These are phyloP conservation scores for Casaregolazyma lundiana DNA, from an alignment of 1,139 yeast genomes.

Conservation along the genomic window DNA sequence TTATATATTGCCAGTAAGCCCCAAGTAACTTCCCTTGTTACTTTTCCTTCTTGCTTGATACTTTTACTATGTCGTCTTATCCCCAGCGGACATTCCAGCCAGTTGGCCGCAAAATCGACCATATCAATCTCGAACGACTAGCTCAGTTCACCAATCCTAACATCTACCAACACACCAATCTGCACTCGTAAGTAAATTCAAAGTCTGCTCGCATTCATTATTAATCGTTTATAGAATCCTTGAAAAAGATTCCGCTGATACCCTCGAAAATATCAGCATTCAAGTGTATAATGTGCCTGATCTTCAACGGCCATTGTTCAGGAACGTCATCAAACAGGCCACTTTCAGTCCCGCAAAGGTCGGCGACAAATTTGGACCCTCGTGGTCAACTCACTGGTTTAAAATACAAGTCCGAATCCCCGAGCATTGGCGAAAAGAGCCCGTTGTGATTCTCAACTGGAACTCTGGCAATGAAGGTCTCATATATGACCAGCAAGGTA, in stretches of 20 bases:
- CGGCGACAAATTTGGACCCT: conserved; percentile 82
- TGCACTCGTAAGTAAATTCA: conserved; percentile 51
- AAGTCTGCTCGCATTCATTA: neutral
- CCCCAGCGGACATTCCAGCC: conserved; percentile 38
- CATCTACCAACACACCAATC: conserved; percentile 59
- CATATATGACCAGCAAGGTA: conserved; percentile 61
- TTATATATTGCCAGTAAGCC: neutral
- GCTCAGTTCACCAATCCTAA: conserved; percentile 74
- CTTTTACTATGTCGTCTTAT: neutral
- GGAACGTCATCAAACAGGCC: conserved; percentile 53
- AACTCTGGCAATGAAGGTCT: conserved; percentile 85
- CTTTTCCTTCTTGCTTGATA: neutral
- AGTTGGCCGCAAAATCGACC: conserved; percentile 76
- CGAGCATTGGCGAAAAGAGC: conserved; percentile 29
- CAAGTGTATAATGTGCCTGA: conserved; percentile 65
- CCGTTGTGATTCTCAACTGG: conserved; percentile 62
- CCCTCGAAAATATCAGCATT: conserved; percentile 41
- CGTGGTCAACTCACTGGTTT: conserved; percentile 97
- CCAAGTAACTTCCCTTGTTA: neutral
- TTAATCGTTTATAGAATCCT: neutral
- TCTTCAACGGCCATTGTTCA: conserved; percentile 67
- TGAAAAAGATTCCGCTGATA: neutral
- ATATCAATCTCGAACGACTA: conserved; percentile 69
- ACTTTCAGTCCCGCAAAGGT: conserved; percentile 55
- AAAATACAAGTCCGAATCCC: conserved; percentile 62